Conservation (phyloP, 495 filamentous ascomycete species). For the Podospora appendiculata region DNA sequence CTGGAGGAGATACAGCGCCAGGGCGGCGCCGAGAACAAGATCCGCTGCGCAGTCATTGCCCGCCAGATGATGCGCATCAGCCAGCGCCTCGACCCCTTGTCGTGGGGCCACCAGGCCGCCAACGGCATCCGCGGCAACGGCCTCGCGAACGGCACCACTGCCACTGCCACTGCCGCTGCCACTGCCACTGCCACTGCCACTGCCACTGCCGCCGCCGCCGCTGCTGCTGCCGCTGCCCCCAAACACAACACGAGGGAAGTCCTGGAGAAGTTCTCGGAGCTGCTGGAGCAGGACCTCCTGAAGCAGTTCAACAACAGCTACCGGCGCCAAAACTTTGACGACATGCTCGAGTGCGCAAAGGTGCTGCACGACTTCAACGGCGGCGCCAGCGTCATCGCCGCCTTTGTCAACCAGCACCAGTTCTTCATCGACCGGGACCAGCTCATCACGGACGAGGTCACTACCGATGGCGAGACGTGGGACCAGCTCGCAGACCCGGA, state of each 20-base stretch:
- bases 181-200: too few relatives aligned
- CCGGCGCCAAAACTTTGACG: slow-evolving; percentile 84
- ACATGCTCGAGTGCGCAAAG: slow-evolving; percentile 91
- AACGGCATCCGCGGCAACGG: slow-evolving; percentile 50
- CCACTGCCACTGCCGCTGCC: slow-evolving; percentile 13
- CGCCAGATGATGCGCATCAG: slow-evolving; percentile 83
- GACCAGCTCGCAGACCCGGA: slow-evolving; percentile 92
- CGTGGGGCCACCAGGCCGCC: slow-evolving; percentile 54
- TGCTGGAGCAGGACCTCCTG: slow-evolving; percentile 87
- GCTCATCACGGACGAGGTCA: slow-evolving; percentile 84
- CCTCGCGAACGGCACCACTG: slow-evolving; percentile 31
- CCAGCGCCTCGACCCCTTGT: slow-evolving; percentile 68
- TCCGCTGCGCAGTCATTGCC: slow-evolving; percentile 83
- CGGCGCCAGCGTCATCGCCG: slow-evolving; percentile 83
- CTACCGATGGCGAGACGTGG: slow-evolving; percentile 72
- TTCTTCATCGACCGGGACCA: slow-evolving; percentile 96
- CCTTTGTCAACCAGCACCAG: slow-evolving; percentile 97
- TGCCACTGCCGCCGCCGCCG: too few relatives aligned
- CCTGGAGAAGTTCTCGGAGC: slow-evolving; percentile 95
- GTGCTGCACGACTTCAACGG: slow-evolving; percentile 95
- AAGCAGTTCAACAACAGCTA: slow-evolving; percentile 97
- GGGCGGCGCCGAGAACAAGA: slow-evolving; percentile 76
- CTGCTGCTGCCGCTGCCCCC: slow-evolving; percentile 19
- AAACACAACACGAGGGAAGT: slow-evolving; percentile 72
- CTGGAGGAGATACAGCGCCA: slow-evolving; percentile 74